phyloP scores from a whole-genome alignment of 2,329 filamentous ascomycete genomes.

The Trichoderma sp. region DNA sequence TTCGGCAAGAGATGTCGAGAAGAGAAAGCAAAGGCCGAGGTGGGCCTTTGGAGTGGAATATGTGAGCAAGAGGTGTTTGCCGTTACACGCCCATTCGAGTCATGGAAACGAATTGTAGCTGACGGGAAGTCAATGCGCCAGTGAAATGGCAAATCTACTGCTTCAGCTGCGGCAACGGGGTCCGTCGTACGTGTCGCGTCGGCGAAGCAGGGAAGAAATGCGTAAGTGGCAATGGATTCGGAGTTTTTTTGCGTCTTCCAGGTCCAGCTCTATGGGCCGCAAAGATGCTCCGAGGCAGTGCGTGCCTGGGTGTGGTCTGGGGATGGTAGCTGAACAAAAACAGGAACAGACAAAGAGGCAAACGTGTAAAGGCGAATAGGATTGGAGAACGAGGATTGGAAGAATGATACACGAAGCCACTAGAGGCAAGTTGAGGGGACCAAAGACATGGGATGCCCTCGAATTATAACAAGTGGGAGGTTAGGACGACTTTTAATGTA shows the following conservation, averaged over 20 bases:
- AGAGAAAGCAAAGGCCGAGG: slow-evolving; percentile 8
- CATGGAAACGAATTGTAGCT: slow-evolving; percentile 16
- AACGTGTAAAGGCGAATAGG: slow-evolving; percentile 16
- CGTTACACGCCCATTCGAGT: slow-evolving; percentile 19
- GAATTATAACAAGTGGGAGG: slow-evolving; percentile 20
- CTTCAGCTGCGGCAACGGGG: slow-evolving; percentile 14
- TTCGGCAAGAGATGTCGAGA: neutral
- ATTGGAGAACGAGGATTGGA: slow-evolving; percentile 12
- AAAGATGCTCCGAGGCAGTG: slow-evolving; percentile 14
- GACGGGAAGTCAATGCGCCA: slow-evolving; percentile 10
- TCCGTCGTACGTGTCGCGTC: slow-evolving; percentile 13
- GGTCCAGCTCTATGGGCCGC: slow-evolving; percentile 10
- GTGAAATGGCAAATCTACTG: slow-evolving; percentile 4
- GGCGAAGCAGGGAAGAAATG: slow-evolving; percentile 11
- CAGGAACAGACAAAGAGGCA: slow-evolving; percentile 8
- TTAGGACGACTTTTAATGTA: slow-evolving; percentile 17
- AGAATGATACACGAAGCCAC: slow-evolving; percentile 19
- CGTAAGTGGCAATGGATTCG: slow-evolving; percentile 11
- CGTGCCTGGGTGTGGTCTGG: slow-evolving; percentile 4
- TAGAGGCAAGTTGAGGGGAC: slow-evolving; percentile 14
- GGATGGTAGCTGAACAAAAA: slow-evolving; percentile 12
- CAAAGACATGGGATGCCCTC: slow-evolving; percentile 16
- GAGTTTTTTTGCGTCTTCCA: slow-evolving; percentile 10
- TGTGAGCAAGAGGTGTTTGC: slow-evolving; percentile 2
- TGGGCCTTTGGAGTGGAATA: slow-evolving; percentile 3